phyloP scores from a whole-genome alignment of 2,329 filamentous ascomycete species.

The Uncinocarpus reesii region DNA sequence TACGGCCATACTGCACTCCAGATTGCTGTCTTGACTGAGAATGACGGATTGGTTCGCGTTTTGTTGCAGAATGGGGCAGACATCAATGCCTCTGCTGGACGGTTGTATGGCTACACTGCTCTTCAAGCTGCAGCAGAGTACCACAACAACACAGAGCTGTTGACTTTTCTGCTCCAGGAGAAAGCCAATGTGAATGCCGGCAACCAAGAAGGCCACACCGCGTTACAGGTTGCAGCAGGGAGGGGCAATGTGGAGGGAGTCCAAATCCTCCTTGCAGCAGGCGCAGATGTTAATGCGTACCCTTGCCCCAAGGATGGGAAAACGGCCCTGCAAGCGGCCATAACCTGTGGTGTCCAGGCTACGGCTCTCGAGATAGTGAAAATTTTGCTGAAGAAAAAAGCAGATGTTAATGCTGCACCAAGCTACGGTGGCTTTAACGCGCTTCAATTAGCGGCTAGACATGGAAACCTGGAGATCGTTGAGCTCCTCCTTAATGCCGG shows the following conservation, averaged over 20 bases:
- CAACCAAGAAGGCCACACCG: slow-evolving; percentile 12
- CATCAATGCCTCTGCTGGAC: slow-evolving; percentile 14
- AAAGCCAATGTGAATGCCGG: slow-evolving; percentile 32
- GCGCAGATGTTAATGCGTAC: slow-evolving; percentile 18
- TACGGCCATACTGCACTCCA: slow-evolving; percentile 22
- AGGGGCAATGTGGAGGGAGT: slow-evolving; percentile 17
- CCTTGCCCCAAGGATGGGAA: slow-evolving; percentile 12
- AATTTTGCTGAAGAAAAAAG: neutral
- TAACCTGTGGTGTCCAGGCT: slow-evolving; percentile 7
- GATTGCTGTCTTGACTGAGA: slow-evolving; percentile 18
- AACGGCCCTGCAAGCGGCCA: slow-evolving; percentile 22
- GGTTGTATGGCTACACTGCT: slow-evolving; percentile 13
- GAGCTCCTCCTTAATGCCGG: slow-evolving; percentile 3
- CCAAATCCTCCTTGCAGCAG: slow-evolving; percentile 16
- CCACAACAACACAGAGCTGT: slow-evolving; percentile 3
- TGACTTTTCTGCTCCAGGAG: slow-evolving; percentile 22
- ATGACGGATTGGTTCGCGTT: slow-evolving; percentile 18
- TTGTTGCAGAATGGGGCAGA: slow-evolving; percentile 17
- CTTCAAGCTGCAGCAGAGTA: slow-evolving; percentile 8
- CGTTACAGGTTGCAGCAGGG: slow-evolving; percentile 17
- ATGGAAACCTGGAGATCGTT: slow-evolving; percentile 12
- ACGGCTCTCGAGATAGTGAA: slow-evolving; percentile 1
- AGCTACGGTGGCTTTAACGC: neutral
- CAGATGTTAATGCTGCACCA: slow-evolving; percentile 6
- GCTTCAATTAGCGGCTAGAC: slow-evolving; percentile 2